Base-by-base conservation (phyloP, 108 stramenopile genomes). In the Nitzschia putrida region DNA sequence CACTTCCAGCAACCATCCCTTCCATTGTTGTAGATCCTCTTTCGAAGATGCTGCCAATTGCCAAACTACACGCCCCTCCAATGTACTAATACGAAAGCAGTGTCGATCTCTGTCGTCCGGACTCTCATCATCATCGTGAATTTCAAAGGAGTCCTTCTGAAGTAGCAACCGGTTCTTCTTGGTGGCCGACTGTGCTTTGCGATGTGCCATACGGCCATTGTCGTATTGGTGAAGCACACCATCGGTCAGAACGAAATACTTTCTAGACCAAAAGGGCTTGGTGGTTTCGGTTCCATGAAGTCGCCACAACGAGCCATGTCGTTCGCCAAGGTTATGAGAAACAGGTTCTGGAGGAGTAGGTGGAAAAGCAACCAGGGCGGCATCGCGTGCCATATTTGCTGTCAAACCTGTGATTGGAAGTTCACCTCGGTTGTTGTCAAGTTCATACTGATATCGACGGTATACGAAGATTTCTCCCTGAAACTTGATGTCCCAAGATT, bases 331-430 rank as follows among this genome's bases (percentile, higher is more conserved):
- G 34, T 41, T 24, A 8, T 9, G 25, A n/a, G 24, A 0, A 0
- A 0, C 13, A 18, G 51, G 29, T 29, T 34, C 29, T 7, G 29
- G 0, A 16, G 12, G 21, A n/a, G 11, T 40, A 60, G 8, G 12
- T 20, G 24, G 50, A 61, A 50, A 25, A 8, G 64, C 57, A 53
- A 52, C 60, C 12, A 47, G 41, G 11, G 90, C 87, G 8, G 88
- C 82, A 18, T 76, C 53, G 64, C 83, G 81, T 18, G 72, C 64
- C 14, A 91, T 55, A 69, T 84, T 72, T 0, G 90, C 90, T 50
- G 90, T 91, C 61, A 91, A 57, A 18, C 90, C 90, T 73, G 82
- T 85, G 42, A 91, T 87, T 45, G 64, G 63, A 25, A 85, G 79
- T 24, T 61, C 57, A 13, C 66, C 56, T 34, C 14, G 22, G 34